Evolutionary conservation across 2,329 filamentous ascomycete genomes (phyloP), one percentile per base, ranked within the genome.

Genomic region (Hypoxylon sp.): DNA sequence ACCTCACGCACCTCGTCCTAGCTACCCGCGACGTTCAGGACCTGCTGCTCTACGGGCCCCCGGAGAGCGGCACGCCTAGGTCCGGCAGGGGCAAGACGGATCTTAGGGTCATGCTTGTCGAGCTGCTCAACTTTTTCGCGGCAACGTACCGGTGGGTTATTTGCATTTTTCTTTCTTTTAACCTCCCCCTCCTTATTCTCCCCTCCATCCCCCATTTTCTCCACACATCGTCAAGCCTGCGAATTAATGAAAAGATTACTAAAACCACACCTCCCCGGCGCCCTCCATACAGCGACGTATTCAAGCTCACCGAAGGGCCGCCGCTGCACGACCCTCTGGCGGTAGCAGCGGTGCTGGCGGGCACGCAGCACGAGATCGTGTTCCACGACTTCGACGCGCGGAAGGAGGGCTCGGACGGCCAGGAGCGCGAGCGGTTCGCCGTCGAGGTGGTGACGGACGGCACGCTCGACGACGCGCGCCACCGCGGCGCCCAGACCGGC

Each of bases 271-370:
- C n/a, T n/a, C n/a, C n/a, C n/a, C n/a, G n/a, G n/a, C n/a, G n/a
- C n/a, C n/a, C n/a, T n/a, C n/a, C n/a, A 21, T 18, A 26, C 62
- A 84, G 80, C 3, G 85, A 90, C 38, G 82, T 90, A 31, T 98
- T 97, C 74, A 91, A 89, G 5, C 87, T 99, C 62, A 84, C 82
- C 0, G 85, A 83, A 17, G 95, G 95, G 0, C 95, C 95, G 10
- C 95, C 95, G 0, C 79, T 97, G 11, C 95, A 99, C 75, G 95
- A 99, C 73, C 94, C 95, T 2, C 79, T 99, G 4, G 94, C 95
- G 4, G 91, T 98, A 1, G 91, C 92, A 1, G 89, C 90, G 1
- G 80, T 91, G 1, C 78, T 97, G 17, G 82, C 86, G 27, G 89
- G 87, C 15, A 81, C 85, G 23, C 67, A 72, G 31, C 67, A 78